These are phyloP conservation scores for Bolboschoenus planiculmis DNA, from an alignment of 176 grass and related monocot species.

Conservation along the genomic window DNA sequence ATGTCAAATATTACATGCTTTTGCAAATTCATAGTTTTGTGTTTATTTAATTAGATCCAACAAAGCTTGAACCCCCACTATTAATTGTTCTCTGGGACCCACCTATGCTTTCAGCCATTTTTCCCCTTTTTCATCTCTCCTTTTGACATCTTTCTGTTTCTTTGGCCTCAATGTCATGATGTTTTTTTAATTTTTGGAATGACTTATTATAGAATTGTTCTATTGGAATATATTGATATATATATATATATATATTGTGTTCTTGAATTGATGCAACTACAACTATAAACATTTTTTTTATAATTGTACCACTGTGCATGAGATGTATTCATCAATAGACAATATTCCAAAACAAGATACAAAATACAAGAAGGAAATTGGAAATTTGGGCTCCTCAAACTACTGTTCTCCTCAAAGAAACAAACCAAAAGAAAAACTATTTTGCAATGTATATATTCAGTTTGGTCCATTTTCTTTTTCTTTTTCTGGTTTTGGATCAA, in stretches of 20 bases:
- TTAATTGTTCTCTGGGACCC: not conserved
- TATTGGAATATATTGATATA: too few species aligned
- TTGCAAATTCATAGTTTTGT: too few species aligned
- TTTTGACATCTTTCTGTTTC: too few species aligned
- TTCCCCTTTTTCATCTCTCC: too few species aligned
- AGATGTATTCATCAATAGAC: not conserved
- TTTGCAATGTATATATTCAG: not conserved
- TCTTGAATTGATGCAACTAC: too few species aligned
- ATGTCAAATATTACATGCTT: too few species aligned
- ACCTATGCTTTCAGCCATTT: not conserved
- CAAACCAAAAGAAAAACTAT: not conserved
- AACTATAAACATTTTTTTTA: not conserved
- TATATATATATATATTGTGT: too few species aligned
- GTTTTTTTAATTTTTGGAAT: too few species aligned
- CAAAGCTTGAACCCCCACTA: not conserved
- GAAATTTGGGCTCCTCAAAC: not conserved
- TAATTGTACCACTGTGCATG: not conserved
- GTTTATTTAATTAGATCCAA: not conserved
- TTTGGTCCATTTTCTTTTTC: not conserved
- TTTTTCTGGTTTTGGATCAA: not conserved
- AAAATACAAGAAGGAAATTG: not conserved
- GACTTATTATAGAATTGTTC: too few species aligned
- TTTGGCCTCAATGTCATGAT: too few species aligned
- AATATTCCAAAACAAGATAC: conserved; percentile 14
- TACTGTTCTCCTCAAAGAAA: not conserved